Conservation (phyloP, 148 eudicot species). For the Camellia sinensis region DNA sequence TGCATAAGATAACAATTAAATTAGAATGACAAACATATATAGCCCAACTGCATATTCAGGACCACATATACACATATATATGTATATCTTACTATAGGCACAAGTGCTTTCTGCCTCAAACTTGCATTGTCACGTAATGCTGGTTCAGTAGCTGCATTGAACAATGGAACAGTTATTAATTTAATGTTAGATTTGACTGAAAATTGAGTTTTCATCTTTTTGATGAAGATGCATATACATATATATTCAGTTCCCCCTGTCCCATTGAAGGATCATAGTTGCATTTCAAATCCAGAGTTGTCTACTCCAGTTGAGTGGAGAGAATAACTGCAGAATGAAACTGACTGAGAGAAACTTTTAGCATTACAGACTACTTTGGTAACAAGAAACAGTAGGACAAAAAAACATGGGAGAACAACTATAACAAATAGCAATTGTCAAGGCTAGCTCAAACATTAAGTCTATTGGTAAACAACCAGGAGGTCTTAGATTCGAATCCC, state of each 20-base stretch:
- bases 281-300: not conserved
- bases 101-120: constrained; percentile 66
- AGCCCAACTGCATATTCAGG: constrained; percentile 3
- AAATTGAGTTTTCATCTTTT: not conserved
- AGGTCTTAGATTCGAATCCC: no score
- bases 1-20: not conserved
- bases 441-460: no score
- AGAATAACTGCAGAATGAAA: not conserved
- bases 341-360: not conserved
- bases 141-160: constrained; percentile 63
- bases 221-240: not conserved
- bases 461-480: no score
- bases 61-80: not conserved
- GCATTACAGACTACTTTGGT: not conserved
- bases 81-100: constrained; percentile 54
- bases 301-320: not conserved
- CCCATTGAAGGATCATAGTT: not conserved
- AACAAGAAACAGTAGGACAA: not conserved
- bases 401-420: not conserved
- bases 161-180: not conserved
- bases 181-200: not conserved
- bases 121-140: constrained; percentile 64
- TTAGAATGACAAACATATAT: not conserved
- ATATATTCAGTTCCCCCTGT: not conserved
- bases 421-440: not conserved